Base-by-base conservation (phyloP, 257 asterid genomes). In the Lantana camara region DNA sequence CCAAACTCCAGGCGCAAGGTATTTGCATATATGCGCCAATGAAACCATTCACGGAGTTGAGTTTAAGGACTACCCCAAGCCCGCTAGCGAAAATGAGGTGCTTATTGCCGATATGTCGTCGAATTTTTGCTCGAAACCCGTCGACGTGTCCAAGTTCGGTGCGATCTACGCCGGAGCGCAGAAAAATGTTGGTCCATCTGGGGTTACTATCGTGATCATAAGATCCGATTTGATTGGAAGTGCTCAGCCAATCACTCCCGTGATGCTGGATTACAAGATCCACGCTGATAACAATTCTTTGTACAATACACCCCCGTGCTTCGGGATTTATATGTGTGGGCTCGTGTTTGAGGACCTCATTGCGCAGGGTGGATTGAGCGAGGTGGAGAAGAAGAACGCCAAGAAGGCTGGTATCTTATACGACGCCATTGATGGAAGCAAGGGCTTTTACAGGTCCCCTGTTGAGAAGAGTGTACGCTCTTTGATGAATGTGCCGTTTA, bases 11-110 rank as follows among this genome's bases (percentile, higher is more conserved):
- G 71, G 70, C 51, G 90, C 98, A 53, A 89, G 62, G 77, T 89
- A 79, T 57, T 75, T 93, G 81, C 98, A 92, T 58, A 77, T 92
- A 24, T 89, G 98, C 74, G 87, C 96, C 52, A 92, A 92, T 7
- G 98, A 92, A 32, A 92, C 97, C n/a, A 92, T 92, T 69, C 98
- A 89, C 64, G 98, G 97, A 4, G 98, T 93, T 16, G 98, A 93
- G 24, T 93, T 81, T 65, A 89, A 93, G 61, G 73, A 81, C 66
- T 93, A 89, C 72, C 96, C 97, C 0, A 69, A 47, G 0, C 91
- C 98, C 40, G 75, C 69, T 13, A 41, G 62, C n/a, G 77, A 77
- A 7, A 72, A 77, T 32, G 69, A 80, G 24, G 32, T 93, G n/a
- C 85, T 93, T 7, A 58, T 93, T 7, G 98, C 95, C 16, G 98